Base-by-base conservation (phyloP, 495 filamentous ascomycete species). In the Neurospora sublineolata region DNA sequence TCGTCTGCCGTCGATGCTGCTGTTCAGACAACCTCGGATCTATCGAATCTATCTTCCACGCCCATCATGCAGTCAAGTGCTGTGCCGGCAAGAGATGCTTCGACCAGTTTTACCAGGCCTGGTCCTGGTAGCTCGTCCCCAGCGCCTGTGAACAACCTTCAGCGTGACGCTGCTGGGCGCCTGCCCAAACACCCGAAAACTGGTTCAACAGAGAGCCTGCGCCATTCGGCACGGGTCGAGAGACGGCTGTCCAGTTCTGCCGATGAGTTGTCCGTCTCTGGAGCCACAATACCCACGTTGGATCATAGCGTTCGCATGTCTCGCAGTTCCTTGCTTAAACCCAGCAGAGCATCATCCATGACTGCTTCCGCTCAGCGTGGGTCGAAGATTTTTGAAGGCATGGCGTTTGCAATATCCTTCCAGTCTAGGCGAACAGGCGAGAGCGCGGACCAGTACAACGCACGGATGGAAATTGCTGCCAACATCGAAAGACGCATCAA, bases 361-460 rank as follows among this genome's bases (percentile, higher is more conserved):
- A 20, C 60, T 0, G 69, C 71, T 3, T 18, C 71, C 7, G 42
- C n/a, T 2, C 75, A 75, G 23, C 52, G 72, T 11, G 70, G 71
- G 9, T 72, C 73, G 30, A 77, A 76, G 1, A 73, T 94, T 1
- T 94, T 97, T 76, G 79, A 86, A 30, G 87, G 89, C 37, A 94
- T 94, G 92, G 90, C 88, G 1, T 94, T 97, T 80, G 91, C 92
- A 0, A 87, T 94, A 14, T 92, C 91, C 14, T 91, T 90, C 72
- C 85, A 87, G 69, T 72, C 74, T 0, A 77, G 73, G 27, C 85
- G 85, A 23, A 78, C 85, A n/a, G 84, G 87, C 27, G 86, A 85
- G 42, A 80, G 76, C 40, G 86, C 86, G 68, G 84, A 86, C 30
- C 84, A 84, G 23, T 80, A 87, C 33, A 83, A 79, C 0, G 79